Evolutionary conservation across 2,329 filamentous ascomycete species (phyloP), one percentile per base, ranked within the genome.

Genomic region (Claviceps africana): DNA sequence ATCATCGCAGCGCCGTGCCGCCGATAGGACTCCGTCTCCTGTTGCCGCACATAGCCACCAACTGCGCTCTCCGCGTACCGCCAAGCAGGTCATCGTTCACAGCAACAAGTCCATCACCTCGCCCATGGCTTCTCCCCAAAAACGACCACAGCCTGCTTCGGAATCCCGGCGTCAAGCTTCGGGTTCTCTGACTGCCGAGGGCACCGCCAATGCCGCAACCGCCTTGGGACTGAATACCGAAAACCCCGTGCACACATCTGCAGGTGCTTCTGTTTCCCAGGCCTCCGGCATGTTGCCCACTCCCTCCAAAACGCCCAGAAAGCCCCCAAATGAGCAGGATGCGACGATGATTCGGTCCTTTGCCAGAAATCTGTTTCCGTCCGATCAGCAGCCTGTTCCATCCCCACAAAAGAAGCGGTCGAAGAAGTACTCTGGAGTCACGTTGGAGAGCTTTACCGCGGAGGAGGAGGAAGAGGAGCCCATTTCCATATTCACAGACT

Each of bases 401-500:
- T 76, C 75, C 33, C 78, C 81, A 9, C 78, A 74, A 61, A 83
- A 81, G 67, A 71, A 70, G 58, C 74, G 75, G 58, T 62, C 71
- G 47, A 80, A 78, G 67, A 79, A 79, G 64, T 77, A 79, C 63
- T 72, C 69, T 5, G 74, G 75, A 49, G 67, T 76, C 44, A 70
- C 73, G 11, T 61, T 82, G 56, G 76, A 78, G 56, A 82, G 78
- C 66, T 82, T 84, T 62, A 70, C 67, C 25, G 74, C 67, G 8
- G 76, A 81, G 49, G 74, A 77, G n/a, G 68, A 74, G 8, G 74
- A 80, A 43, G 74, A 79, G 43, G 71, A 75, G 43, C 65, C 73
- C n/a, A 86, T 90, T 58, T 66, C 78, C 57, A 87, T 91, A 61
- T 91, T 82, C 63, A 89, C 84, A 42, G 86, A 93, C 65, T 81